Percentiles rank a stretch among this genome's conserved stretches.
Evolutionary conservation across 495 filamentous ascomycete genomes (phyloP).

Genomic region (Polyplosphaeria fusca): DNA sequence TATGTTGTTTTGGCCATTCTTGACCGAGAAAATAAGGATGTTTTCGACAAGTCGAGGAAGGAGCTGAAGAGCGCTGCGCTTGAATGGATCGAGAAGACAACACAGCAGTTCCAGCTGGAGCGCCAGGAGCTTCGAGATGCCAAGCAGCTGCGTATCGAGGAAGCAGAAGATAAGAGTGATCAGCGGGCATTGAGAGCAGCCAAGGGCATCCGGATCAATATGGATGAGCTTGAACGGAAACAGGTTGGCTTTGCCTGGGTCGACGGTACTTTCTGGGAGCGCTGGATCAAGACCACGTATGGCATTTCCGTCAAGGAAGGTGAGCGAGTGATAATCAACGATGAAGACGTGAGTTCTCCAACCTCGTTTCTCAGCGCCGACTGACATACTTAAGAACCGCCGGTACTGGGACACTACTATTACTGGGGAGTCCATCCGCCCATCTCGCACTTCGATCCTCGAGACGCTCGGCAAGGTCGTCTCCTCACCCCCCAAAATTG

Average conservation of each 20-base stretch:
- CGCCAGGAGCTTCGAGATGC: constrained; percentile 86
- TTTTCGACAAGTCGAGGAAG: constrained; percentile 72
- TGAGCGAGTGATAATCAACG: constrained; percentile 93
- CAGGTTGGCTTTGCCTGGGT: constrained; percentile 98
- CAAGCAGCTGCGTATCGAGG: constrained; percentile 92
- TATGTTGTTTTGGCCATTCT: constrained; percentile 89
- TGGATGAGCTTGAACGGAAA: constrained; percentile 80
- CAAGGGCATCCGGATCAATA: constrained; percentile 86
- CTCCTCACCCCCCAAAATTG: constrained; percentile 70
- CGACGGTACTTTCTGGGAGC: constrained; percentile 94
- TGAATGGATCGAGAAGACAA: constrained; percentile 98
- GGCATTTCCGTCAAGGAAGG: constrained; percentile 82
- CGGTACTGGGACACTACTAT: constrained; percentile 93
- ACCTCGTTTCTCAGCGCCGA: neutral
- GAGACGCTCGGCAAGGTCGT: constrained; percentile 84
- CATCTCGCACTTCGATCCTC: constrained; percentile 88
- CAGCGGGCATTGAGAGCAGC: constrained; percentile 81
- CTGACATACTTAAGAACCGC: too few relatives aligned
- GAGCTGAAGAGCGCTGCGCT: constrained; percentile 94
- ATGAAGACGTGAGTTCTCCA: constrained; percentile 77
- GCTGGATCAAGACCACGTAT: constrained; percentile 91
- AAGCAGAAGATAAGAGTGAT: constrained; percentile 91
- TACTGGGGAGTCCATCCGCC: constrained; percentile 80
- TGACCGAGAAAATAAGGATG: constrained; percentile 71
- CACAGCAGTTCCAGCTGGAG: constrained; percentile 82